Evolutionary conservation across 2,329 filamentous ascomycete species (phyloP), one percentile per base, ranked within the genome.

Genomic region (Microdochium trichocladiopsis): DNA sequence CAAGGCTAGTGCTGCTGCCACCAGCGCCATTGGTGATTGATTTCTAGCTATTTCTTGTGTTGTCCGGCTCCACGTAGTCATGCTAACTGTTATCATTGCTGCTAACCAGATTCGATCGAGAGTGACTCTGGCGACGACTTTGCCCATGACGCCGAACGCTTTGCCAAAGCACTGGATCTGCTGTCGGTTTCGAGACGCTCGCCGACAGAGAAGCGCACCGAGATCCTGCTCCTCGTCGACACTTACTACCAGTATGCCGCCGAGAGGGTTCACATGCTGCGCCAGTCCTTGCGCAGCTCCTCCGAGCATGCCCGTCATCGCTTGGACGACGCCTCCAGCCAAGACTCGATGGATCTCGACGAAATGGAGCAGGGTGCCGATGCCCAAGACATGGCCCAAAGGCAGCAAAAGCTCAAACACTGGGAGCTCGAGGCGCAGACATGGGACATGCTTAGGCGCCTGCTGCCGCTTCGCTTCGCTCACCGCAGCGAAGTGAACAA

Each of bases 351-450:
- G 72, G 80, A 84, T 49, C 60, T 78, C 8, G 82, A 84, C 56
- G 78, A 80, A 41, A 66, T 63, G 41, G 73, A 76, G 16, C 63
- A 69, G 25, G 61, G 60, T 22, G 60, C 62, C 59, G 49, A 63
- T 56, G 60, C 61, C 33, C 56, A 25, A 12, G 47, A 48, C 14
- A 25, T 11, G 10, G 22, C 57, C 45, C 58, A 50, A 24, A 56
- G 53, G 22, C 37, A 60, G 55, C 62, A 76, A 51, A 77, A 82
- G 55, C 64, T 86, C 12, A 75, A 79, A 62, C 79, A 82, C 52
- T 87, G 90, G 77, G 84, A 95, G 67, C 79, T 87, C 57, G 94
- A 99, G 69, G 83, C 85, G 41, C 90, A 95, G 61, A 94, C 91
- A 0, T 99, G 94, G 94, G 86, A 95, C 63, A 76, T 97, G 25